Conservation (phyloP, 2,329 filamentous ascomycete genomes). For the Reticulascus tulasneorum region DNA sequence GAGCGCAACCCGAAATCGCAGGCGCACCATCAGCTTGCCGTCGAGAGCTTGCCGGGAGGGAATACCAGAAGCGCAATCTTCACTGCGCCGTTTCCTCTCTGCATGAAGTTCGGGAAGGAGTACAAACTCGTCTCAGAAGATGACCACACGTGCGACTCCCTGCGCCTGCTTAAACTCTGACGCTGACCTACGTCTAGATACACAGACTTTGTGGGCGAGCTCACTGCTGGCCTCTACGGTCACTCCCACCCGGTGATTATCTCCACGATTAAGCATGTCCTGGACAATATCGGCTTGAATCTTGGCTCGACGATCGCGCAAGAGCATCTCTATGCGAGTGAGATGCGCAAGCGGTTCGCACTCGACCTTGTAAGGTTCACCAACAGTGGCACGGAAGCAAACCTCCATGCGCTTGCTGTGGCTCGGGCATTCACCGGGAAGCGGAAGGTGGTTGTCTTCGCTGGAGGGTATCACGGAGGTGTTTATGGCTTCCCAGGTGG, state of each 20-base stretch:
- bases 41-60: slow-evolving; percentile 44
- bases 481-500: too few relatives aligned
- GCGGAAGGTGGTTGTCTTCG: slow-evolving; percentile 41
- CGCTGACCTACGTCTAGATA: too few relatives aligned
- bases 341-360: slow-evolving; percentile 49
- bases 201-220: slow-evolving; percentile 59
- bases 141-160: slow-evolving; percentile 23
- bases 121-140: slow-evolving; percentile 37
- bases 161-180: neutral
- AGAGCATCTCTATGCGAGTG: too few relatives aligned
- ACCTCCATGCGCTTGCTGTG: slow-evolving; percentile 53
- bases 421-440: slow-evolving; percentile 44
- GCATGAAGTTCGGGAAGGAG: slow-evolving; percentile 31
- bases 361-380: slow-evolving; percentile 57
- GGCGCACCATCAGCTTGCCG: too few relatives aligned
- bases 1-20: too few relatives aligned
- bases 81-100: slow-evolving; percentile 39
- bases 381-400: slow-evolving; percentile 65
- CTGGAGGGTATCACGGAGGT: slow-evolving; percentile 50
- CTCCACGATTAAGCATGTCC: slow-evolving; percentile 39
- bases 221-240: slow-evolving; percentile 62
- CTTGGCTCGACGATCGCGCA: slow-evolving; percentile 48
- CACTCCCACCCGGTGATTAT: slow-evolving; percentile 57
- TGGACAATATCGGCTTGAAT: slow-evolving; percentile 48
- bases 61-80: slow-evolving; percentile 43